Base-by-base conservation (phyloP, 306 rosid species). In the Nissolia schottii region DNA sequence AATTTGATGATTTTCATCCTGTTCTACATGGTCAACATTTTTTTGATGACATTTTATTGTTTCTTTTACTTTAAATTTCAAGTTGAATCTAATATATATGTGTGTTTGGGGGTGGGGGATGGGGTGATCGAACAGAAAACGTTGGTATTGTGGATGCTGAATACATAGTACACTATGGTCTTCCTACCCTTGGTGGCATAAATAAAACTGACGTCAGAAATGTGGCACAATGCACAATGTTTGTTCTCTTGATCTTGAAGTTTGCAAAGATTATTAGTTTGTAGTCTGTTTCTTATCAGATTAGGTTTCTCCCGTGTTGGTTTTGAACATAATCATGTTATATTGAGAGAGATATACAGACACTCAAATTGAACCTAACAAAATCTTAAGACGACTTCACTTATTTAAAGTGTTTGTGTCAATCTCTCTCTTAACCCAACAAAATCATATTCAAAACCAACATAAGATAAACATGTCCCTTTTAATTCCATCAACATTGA, bases 91-190 rank as follows among this genome's bases (percentile, higher is more conserved):
- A 32, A 54, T n/a, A n/a, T n/a, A n/a, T n/a, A n/a, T n/a, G n/a
- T n/a, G n/a, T n/a, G n/a, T n/a, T n/a, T n/a, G n/a, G n/a, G n/a
- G 54, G 19, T 56, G 41, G 23, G 23, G 60, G 40, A 37, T 59
- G 88, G 97, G 97, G 95, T n/a, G 90, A 88, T 84, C 76, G 95
- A 80, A 91, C 80, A 2, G 82, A 81, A 70, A 86, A 78, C 14
- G 87, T 91, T 54, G 97, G 97, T 40, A 87, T 91, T 15, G 97
- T 91, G n/a, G 97, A 88, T 69, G 87, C 90, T 7, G 95, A 91
- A 83, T 91, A 88, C 75, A 45, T 91, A 37, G 75, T 88, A 67
- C 97, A 88, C 67, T 66, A 85, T 2, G 87, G 85, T 75, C 89
- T 74, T 24, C 95, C 95, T 20, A 88, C 97, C 18, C 87, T 91